Evolutionary conservation across 2,329 filamentous ascomycete species (phyloP).

Genomic region (Penicillium expansum): DNA sequence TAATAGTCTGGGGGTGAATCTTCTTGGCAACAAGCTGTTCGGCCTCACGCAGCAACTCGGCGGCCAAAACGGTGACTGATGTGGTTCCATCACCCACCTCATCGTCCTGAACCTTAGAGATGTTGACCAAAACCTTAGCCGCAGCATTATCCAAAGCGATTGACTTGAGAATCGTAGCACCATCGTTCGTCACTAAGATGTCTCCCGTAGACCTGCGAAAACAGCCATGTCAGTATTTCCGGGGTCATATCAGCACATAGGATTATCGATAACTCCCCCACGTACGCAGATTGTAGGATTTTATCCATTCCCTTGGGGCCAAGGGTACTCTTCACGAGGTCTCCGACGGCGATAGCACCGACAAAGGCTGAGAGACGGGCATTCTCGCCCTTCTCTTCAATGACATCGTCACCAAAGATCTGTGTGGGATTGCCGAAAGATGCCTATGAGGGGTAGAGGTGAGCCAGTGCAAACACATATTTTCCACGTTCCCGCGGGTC

Average conservation of each 20-base stretch:
- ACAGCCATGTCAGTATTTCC: conserved; percentile 16
- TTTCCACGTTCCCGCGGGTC: neutral
- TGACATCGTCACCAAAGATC: conserved; percentile 96
- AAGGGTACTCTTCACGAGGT: conserved; percentile 94
- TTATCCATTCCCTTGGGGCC: conserved; percentile 99
- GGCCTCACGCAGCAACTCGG: conserved; percentile 90
- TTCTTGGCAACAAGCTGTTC: conserved; percentile 98
- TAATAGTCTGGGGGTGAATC: conserved; percentile 99
- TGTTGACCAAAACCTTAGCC: conserved; percentile 97
- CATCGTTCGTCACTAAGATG: conserved; percentile 98
- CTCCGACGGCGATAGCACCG: conserved; percentile 94
- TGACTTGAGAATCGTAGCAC: conserved; percentile 95
- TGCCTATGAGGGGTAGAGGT: conserved; percentile 26
- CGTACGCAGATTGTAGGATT: conserved; percentile 90
- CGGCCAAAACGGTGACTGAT: conserved; percentile 92
- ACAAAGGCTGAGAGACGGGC: conserved; percentile 97
- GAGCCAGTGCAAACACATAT: conserved; percentile 2
- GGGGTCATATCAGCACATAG: conserved; percentile 15
- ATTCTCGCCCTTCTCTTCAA: conserved; percentile 98
- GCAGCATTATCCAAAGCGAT: conserved; percentile 98
- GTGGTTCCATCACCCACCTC: conserved; percentile 98
- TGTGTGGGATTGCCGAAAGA: conserved; percentile 74
- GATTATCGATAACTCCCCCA: conserved; percentile 26
- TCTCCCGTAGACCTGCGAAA: conserved; percentile 77
- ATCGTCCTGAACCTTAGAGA: conserved; percentile 98